Percentiles rank a stretch among this genome's conserved stretches.
These are phyloP conservation scores for Theileria orientalis DNA, from an alignment of 169 alveolate genomes.

Conservation along the genomic window DNA sequence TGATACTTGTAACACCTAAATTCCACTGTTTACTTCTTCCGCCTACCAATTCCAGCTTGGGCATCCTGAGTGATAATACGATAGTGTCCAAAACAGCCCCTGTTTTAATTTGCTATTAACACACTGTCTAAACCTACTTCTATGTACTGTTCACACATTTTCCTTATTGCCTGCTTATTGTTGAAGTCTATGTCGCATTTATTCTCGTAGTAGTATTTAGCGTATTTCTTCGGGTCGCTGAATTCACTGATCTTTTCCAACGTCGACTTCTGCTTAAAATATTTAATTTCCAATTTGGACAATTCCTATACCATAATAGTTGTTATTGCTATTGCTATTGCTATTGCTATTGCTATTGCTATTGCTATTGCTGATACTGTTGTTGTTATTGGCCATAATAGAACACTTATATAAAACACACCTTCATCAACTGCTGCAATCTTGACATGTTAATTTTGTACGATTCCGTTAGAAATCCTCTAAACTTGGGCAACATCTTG, in stretches of 20 bases:
- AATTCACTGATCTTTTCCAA: slow-evolving; percentile 38
- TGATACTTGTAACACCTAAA: slow-evolving; percentile 62
- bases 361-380: too few species aligned
- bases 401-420: background rate
- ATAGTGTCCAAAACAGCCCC: slow-evolving; percentile 62
- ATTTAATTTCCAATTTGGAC: slow-evolving; percentile 20
- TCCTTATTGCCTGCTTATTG: slow-evolving; percentile 31
- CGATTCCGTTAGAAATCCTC: slow-evolving; percentile 56
- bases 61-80: slow-evolving; percentile 56
- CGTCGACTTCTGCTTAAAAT: slow-evolving; percentile 41
- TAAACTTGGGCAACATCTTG: slow-evolving; percentile 27
- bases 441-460: slow-evolving; percentile 39
- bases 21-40: background rate
- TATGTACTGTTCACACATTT: slow-evolving; percentile 52
- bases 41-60: slow-evolving; percentile 67
- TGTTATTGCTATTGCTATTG: too few species aligned
- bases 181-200: slow-evolving; percentile 52
- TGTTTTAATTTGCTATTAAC: background rate
- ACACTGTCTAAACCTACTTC: slow-evolving; percentile 9
- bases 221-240: slow-evolving; percentile 33
- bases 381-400: too few species aligned
- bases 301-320: slow-evolving; percentile 17
- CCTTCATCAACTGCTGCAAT: slow-evolving; percentile 50
- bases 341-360: too few species aligned
- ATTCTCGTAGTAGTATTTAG: slow-evolving; percentile 44